Base-by-base conservation (phyloP, 495 filamentous ascomycete genomes). In the Aspergillus leporis region DNA sequence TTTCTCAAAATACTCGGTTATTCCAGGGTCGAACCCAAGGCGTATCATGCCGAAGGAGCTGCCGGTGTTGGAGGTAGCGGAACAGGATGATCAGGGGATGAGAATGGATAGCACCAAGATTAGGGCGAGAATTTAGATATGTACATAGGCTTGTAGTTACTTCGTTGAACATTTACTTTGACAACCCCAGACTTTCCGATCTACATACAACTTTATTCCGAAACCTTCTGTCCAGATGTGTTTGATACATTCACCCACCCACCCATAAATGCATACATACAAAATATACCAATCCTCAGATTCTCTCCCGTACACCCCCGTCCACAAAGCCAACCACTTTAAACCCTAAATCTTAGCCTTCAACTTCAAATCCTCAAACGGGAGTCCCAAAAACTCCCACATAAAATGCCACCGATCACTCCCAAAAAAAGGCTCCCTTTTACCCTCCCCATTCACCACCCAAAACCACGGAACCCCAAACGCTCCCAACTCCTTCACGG, bases 71-170 rank as follows among this genome's bases (percentile, higher is more conserved):
- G 82, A 78, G 34, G 90, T 95, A 16, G 81, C 75, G 21, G 91
- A 95, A 76, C 90, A 96, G 70, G 87, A 86, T 59, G 91, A 95
- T 61, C 90, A 95, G 68, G 91, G 91, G 5, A 78, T 76, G 67
- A 81, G 84, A 59, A 81, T 86, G 68, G 89, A 94, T 72, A 93
- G 89, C 69, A 74, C 66, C 1, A 67, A 74, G 51, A 18, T 68
- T 18, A 55, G 66, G 18, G 32, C 67, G 10, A 75, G 73, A 58
- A 64, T 73, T 4, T 74, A 65, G 38, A 41, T 41, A 36, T 5
- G 10, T 5, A 10, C 34, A 12, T 36, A 12, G 13, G 9, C 2
- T 8, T 5, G 9, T 36, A 10, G 13, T 14, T 36, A 36, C 2
- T 36, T 36, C 2, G 9, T 14, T 3, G 25, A 28, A 28, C 25